Evolutionary conservation across 176 grass and related monocot genomes (phyloP), one percentile per base, ranked within the genome.

Genomic region (Phoenix dactylifera): DNA sequence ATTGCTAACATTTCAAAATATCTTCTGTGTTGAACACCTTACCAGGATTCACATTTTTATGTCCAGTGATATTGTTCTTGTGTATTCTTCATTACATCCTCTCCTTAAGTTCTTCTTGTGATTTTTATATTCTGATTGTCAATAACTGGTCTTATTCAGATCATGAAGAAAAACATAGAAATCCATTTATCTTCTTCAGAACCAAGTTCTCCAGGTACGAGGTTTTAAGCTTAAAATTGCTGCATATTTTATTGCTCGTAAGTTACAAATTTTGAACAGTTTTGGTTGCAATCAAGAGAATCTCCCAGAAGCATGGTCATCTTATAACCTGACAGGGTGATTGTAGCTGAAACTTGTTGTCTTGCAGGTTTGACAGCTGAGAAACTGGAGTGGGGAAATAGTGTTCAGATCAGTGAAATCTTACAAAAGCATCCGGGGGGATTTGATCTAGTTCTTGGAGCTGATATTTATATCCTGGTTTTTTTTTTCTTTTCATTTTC

Each of bases 401-500:
- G 48, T 50, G 84, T 83, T 48, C 81, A 97, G 26, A 67, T 87
- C 24, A 72, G 51, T 63, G 55, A 83, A 60, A 88, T 97, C 50
- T 70, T 91, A 52, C 58, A 81, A 59, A 77, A 88, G 48, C 63
- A 85, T 71, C 81, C 84, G 66, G 18, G 7, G 59, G 93, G 93
- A 72, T 97, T 97, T 92, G 87, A 91, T 85, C 63, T 97, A 44
- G 52, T 97, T 65, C 63, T 92, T 65, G 93, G 93, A 78, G 87
- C 93, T 74, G 93, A 97, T 71, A 92, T 97, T 77, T 97, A 97
- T 97, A 97, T 97, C 93, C 87, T 97, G 62, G 12, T 24, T 68
- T n/a, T 30, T 24, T 72, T 52, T 59, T 51, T n/a, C n/a, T 72
- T 6, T 30, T 0, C 16, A 14, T 16, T 7, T 48, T 62, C 1